Evolutionary conservation across 306 rosid species (phyloP), one percentile per base, ranked within the genome.

Genomic region (Citrullus colocynthis): DNA sequence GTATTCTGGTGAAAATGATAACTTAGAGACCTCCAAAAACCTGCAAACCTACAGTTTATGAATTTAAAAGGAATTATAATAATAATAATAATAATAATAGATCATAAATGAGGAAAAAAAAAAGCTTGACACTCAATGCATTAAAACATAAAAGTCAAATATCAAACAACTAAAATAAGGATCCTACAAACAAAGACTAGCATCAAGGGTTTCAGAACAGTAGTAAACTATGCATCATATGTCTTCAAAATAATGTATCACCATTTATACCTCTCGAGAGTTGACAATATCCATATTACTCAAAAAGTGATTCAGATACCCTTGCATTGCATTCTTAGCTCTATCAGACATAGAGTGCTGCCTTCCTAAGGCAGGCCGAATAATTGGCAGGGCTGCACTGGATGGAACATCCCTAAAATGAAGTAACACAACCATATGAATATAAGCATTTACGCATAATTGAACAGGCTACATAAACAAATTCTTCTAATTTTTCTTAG

Each of bases 391-490:
- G 66, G 98, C 98, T 39, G 99, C 99, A 77, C 96, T 93, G 30
- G 99, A 96, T 70, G 99, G 99, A 85, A 96, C 98, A 81, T 96
- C 97, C 89, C 99, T 96, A 93, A 56, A 86, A 58, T n/a, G 42
- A 85, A 87, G 84, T 84, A 81, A 79, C 14, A 80, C 80, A 78
- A 59, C 30, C 32, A 66, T 71, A 84, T 74, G 82, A 75, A 48
- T 52, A 48, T 60, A 41, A 61, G 67, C 78, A 82, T 78, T 74
- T 78, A 82, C 64, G 69, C 77, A 81, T 39, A 79, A 74, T 8
- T 67, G 14, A n/a, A 76, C 72, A 61, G 34, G n/a, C 55, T 55
- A 56, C 82, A 57, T 41, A 69, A 39, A 36, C 72, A 77, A 42
- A 78, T 34, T 48, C 78, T 74, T 76, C 69, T 21, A 67, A 72